Evolutionary conservation across 805 yeast genomes (phyloP).

Genomic region (Yarrowia bubula): DNA sequence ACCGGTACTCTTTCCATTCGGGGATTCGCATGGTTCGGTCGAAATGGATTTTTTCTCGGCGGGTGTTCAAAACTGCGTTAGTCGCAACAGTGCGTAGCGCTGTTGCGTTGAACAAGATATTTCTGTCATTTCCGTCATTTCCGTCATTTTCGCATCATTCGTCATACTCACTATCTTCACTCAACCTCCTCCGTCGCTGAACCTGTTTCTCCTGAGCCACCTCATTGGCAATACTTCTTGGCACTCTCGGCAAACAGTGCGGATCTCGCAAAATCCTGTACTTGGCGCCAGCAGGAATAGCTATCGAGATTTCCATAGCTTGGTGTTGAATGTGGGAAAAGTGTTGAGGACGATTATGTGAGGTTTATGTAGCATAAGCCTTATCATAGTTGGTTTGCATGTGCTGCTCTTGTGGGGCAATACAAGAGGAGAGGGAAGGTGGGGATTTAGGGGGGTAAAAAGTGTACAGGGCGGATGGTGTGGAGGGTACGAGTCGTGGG

Average conservation of each 20-base stretch:
- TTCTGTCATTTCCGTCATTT: too few relatives aligned
- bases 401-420: not conserved
- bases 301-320: slow-evolving; percentile 23
- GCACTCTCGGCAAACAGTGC: slow-evolving; percentile 33
- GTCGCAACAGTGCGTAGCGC: not conserved
- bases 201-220: slow-evolving; percentile 30
- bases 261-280: slow-evolving; percentile 35
- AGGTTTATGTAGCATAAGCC: slow-evolving; percentile 13
- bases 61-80: slow-evolving; percentile 8
- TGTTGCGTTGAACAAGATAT: too few relatives aligned
- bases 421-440: not conserved
- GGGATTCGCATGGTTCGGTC: slow-evolving; percentile 12
- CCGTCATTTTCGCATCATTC: not conserved
- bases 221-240: slow-evolving; percentile 29
- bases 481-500: not conserved
- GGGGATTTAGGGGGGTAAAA: not conserved
- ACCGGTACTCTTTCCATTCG: slow-evolving; percentile 17
- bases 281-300: slow-evolving; percentile 34
- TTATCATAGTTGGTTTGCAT: slow-evolving; percentile 24
- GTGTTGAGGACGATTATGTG: not conserved
- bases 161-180: slow-evolving; percentile 31
- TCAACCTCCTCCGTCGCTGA: slow-evolving; percentile 30
- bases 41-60: slow-evolving; percentile 18
- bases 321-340: too few relatives aligned
- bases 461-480: not conserved